phyloP scores from a whole-genome alignment of 108 stramenopile genomes.

The Fistulifera pelliculosa region DNA sequence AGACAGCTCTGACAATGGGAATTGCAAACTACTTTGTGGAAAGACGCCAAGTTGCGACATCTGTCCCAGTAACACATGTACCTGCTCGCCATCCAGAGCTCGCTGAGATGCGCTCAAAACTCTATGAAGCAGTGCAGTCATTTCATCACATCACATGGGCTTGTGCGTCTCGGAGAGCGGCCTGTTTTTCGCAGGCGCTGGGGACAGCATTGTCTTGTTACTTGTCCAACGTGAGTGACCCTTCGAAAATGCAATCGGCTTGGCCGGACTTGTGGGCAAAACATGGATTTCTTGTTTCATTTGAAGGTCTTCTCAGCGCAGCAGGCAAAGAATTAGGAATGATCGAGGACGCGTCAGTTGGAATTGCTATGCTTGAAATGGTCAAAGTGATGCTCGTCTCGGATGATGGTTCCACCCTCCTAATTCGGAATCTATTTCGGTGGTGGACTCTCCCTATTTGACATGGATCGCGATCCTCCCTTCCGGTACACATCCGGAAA shows the following conservation, averaged over 20 bases:
- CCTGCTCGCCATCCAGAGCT: conserved; percentile 34
- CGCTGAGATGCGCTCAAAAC: conserved; percentile 32
- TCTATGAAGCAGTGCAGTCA: conserved; percentile 54
- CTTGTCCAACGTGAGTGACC: conserved; percentile 57
- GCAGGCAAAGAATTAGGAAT: conserved; percentile 85
- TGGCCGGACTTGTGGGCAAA: conserved; percentile 65
- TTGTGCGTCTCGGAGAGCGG: conserved; percentile 67
- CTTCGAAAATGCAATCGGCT: conserved; percentile 20
- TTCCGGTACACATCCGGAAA: conserved; percentile 9
- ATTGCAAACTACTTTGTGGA: conserved; percentile 49
- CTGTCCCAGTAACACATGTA: conserved; percentile 30
- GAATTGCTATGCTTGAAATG: conserved; percentile 75
- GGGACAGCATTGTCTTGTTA: conserved; percentile 71
- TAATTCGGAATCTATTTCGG: conserved; percentile 13
- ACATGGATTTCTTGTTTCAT: conserved; percentile 80
- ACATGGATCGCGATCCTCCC: conserved; percentile 43
- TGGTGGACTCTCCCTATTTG: conserved; percentile 47
- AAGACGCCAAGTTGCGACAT: conserved; percentile 24
- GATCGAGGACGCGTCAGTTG: conserved; percentile 84
- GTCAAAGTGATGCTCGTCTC: conserved; percentile 51
- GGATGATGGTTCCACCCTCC: conserved; percentile 29
- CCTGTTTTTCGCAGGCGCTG: conserved; percentile 76
- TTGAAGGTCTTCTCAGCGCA: conserved; percentile 79
- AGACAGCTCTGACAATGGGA: conserved; percentile 35
- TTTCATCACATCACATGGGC: conserved; percentile 74